Conservation (phyloP, 108 stramenopile genomes). For the Poteriospumella lacustris region DNA sequence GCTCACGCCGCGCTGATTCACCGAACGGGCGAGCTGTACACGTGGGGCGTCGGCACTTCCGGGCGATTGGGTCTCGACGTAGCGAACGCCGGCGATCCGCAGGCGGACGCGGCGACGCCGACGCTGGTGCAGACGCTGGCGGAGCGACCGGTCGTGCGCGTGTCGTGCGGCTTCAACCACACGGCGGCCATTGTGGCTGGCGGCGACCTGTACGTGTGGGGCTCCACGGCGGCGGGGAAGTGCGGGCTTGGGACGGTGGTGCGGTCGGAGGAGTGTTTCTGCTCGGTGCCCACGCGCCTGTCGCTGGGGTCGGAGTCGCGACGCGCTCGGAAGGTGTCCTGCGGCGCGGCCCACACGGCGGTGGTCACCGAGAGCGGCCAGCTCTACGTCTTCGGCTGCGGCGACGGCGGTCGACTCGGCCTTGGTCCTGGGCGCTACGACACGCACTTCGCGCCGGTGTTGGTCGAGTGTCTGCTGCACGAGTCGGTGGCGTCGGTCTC, state of each 20-base stretch:
- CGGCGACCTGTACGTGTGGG: slow-evolving; percentile 60
- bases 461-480: slow-evolving; percentile 38
- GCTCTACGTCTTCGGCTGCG: slow-evolving; percentile 64
- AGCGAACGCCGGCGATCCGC: slow-evolving; percentile 33
- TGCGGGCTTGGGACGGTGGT: slow-evolving; percentile 51
- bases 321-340: slow-evolving; percentile 41
- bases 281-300: slow-evolving; percentile 40
- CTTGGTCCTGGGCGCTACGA: slow-evolving; percentile 37
- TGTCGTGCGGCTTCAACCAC: slow-evolving; percentile 43
- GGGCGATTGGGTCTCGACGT: slow-evolving; percentile 52
- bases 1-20: slow-evolving; percentile 57
- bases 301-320: slow-evolving; percentile 25
- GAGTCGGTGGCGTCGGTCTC: slow-evolving; percentile 48
- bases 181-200: slow-evolving; percentile 41
- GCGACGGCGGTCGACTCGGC: slow-evolving; percentile 62
- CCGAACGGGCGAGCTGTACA: slow-evolving; percentile 50
- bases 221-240: slow-evolving; percentile 53
- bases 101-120: slow-evolving; percentile 37
- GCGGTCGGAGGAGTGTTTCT: slow-evolving; percentile 40
- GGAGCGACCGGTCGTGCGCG: slow-evolving; percentile 23
- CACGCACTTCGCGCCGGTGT: slow-evolving; percentile 37
- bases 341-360: slow-evolving; percentile 62
- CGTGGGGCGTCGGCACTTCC: slow-evolving; percentile 49
- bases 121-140: slow-evolving; percentile 48
- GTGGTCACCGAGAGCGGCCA: slow-evolving; percentile 53